Conservation (phyloP, 805 yeast species). For the Ascoidea rubescens region DNA sequence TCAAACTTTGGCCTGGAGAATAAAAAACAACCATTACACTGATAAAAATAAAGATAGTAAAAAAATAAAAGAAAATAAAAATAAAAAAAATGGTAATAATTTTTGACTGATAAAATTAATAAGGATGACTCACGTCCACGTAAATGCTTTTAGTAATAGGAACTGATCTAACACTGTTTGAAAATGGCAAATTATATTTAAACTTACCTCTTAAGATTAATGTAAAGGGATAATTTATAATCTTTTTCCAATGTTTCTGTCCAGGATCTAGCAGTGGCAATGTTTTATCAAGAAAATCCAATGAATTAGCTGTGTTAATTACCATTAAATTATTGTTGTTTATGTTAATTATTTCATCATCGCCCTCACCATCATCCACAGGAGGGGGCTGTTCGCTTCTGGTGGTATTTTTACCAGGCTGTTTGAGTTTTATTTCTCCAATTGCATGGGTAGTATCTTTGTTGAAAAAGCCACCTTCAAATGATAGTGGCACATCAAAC, state of each 20-base stretch:
- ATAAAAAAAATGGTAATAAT: no score
- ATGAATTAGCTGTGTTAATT: neutral
- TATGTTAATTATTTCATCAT: neutral
- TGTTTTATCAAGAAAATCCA: neutral
- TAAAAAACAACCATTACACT: no score
- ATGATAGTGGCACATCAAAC: slow-evolving; percentile 61
- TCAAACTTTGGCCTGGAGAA: no score
- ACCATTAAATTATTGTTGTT: neutral
- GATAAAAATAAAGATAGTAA: slow-evolving; percentile 3
- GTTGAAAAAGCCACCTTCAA: slow-evolving; percentile 67
- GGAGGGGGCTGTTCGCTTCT: slow-evolving; percentile 12
- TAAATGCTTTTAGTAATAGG: slow-evolving; percentile 44
- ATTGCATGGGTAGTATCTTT: slow-evolving; percentile 42
- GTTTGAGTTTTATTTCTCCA: slow-evolving; percentile 56
- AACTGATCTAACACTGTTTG: slow-evolving; percentile 35
- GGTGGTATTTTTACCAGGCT: slow-evolving; percentile 45
- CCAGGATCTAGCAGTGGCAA: slow-evolving; percentile 1
- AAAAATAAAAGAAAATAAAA: no score
- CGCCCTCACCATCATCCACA: slow-evolving; percentile 12
- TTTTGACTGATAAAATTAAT: no score
- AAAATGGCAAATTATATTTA: slow-evolving; percentile 61
- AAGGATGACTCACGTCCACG: slow-evolving; percentile 32
- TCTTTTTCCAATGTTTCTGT: slow-evolving; percentile 55
- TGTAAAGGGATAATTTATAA: slow-evolving; percentile 74
- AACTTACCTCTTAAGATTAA: slow-evolving; percentile 72